phyloP scores from a whole-genome alignment of 2,329 filamentous ascomycete species.

The Claviceps lovelessii region DNA sequence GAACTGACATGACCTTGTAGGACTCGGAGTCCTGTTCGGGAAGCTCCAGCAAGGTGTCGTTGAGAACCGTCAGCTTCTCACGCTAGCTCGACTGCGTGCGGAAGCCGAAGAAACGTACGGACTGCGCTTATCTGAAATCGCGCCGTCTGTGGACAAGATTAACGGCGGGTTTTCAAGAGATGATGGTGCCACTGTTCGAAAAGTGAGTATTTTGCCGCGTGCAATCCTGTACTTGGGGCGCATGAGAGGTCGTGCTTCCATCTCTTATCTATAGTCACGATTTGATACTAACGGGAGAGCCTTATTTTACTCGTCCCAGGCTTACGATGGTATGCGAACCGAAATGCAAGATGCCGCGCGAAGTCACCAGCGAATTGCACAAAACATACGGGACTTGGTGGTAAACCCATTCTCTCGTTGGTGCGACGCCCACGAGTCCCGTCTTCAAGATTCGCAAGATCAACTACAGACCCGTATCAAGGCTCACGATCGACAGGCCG shows the following conservation, averaged over 20 bases:
- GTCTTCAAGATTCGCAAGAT: slow-evolving; percentile 87
- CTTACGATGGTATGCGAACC: slow-evolving; percentile 80
- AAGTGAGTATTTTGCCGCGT: slow-evolving; percentile 39
- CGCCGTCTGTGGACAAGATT: slow-evolving; percentile 67
- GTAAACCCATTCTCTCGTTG: slow-evolving; percentile 88
- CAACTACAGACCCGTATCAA: slow-evolving; percentile 85
- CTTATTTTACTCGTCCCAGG: slow-evolving; percentile 33
- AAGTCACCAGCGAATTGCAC: slow-evolving; percentile 89
- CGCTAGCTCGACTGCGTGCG: slow-evolving; percentile 81
- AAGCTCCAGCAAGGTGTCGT: slow-evolving; percentile 94
- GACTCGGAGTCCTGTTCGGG: slow-evolving; percentile 83
- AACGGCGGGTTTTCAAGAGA: slow-evolving; percentile 74
- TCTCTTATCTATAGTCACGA: background rate
- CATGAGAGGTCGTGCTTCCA: background rate
- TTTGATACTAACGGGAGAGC: slow-evolving; percentile 7
- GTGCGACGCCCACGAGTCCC: slow-evolving; percentile 87
- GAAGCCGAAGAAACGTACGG: slow-evolving; percentile 90
- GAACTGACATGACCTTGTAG: slow-evolving; percentile 22
- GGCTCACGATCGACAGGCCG: slow-evolving; percentile 81
- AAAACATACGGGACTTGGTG: slow-evolving; percentile 90
- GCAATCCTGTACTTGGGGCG: background rate
- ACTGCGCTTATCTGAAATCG: slow-evolving; percentile 65
- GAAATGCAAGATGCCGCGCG: slow-evolving; percentile 86
- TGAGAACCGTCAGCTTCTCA: slow-evolving; percentile 89
- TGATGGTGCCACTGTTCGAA: slow-evolving; percentile 89